These are phyloP conservation scores for Fusarium sp. DNA, from an alignment of 2,329 filamentous ascomycete genomes.

Conservation along the genomic window DNA sequence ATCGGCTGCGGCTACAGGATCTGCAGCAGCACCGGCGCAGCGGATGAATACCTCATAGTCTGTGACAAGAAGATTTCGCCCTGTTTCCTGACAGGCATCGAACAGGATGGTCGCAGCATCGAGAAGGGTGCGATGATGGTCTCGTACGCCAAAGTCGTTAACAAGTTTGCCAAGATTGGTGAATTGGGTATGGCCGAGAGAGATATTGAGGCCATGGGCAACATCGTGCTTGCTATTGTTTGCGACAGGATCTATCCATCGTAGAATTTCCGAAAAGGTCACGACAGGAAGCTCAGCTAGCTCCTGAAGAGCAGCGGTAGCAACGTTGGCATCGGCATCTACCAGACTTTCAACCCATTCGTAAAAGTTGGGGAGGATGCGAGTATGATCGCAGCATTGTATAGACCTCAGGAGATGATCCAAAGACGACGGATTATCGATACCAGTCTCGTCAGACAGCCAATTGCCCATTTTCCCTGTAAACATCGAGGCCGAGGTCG, in stretches of 20 bases:
- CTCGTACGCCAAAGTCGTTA: constrained; percentile 60
- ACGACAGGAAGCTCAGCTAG: constrained; percentile 60
- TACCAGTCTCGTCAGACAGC: not conserved
- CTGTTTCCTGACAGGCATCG: constrained; percentile 46
- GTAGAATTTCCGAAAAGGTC: constrained; percentile 73
- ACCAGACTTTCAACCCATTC: constrained; percentile 44
- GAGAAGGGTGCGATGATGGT: constrained; percentile 54
- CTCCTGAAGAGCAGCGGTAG: constrained; percentile 46
- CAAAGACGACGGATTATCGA: constrained; percentile 24
- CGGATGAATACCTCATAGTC: constrained; percentile 61
- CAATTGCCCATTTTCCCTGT: constrained; percentile 8
- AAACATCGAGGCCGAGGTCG: constrained; percentile 9
- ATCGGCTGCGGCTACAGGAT: constrained; percentile 48
- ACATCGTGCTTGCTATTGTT: constrained; percentile 62
- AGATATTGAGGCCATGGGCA: constrained; percentile 54
- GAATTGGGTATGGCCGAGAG: constrained; percentile 54
- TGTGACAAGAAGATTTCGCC: constrained; percentile 46
- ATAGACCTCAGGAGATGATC: constrained; percentile 48
- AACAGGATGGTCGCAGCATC: constrained; percentile 50
- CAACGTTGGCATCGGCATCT: constrained; percentile 26
- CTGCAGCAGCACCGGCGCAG: constrained; percentile 59
- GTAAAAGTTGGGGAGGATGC: constrained; percentile 43
- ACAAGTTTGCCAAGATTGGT: constrained; percentile 53
- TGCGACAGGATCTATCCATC: constrained; percentile 68
- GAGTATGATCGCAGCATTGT: constrained; percentile 42